Percentiles rank a stretch among this genome's conserved stretches.
Conservation (phyloP, 768 basidiomycete species). For the Goffeauzyma gilvescens region DNA sequence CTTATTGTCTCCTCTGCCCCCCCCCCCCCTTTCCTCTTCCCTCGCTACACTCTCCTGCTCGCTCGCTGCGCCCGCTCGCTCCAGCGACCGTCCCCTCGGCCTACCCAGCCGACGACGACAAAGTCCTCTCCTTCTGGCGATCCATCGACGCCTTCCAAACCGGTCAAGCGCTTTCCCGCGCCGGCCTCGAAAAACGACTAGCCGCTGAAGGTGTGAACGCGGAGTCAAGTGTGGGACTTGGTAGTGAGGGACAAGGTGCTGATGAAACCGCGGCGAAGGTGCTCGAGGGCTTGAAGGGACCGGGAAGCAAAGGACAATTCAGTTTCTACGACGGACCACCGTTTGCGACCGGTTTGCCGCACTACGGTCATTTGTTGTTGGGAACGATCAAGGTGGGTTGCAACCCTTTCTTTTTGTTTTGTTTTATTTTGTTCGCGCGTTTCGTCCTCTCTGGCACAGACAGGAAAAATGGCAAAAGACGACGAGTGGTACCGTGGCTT, state of each 20-base stretch:
- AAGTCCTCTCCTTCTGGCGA: constrained; percentile 74
- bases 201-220: too few species aligned
- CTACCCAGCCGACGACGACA: constrained; percentile 36
- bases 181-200: constrained; percentile 3
- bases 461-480: too few species aligned
- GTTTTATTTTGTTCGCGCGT: too few species aligned
- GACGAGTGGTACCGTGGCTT: too few species aligned
- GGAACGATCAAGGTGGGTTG: constrained; percentile 31
- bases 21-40: background rate
- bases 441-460: too few species aligned
- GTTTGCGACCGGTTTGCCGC: constrained; percentile 88
- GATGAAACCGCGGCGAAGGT: too few species aligned
- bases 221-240: too few species aligned
- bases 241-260: constrained; percentile 75
- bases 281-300: too few species aligned
- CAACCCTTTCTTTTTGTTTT: too few species aligned
- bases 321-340: constrained; percentile 96
- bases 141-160: constrained; percentile 97
- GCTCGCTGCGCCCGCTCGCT: constrained; percentile 18
- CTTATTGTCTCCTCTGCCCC: background rate
- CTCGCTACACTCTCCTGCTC: constrained; percentile 8
- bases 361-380: constrained; percentile 83
- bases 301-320: constrained; percentile 38
- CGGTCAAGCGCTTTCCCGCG: constrained; percentile 49
- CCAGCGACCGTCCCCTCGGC: constrained; percentile 18